Evolutionary conservation across 1,284 basidiomycete genomes (phyloP), one percentile per base, ranked within the genome.

Genomic region (Trichosporon faecale): DNA sequence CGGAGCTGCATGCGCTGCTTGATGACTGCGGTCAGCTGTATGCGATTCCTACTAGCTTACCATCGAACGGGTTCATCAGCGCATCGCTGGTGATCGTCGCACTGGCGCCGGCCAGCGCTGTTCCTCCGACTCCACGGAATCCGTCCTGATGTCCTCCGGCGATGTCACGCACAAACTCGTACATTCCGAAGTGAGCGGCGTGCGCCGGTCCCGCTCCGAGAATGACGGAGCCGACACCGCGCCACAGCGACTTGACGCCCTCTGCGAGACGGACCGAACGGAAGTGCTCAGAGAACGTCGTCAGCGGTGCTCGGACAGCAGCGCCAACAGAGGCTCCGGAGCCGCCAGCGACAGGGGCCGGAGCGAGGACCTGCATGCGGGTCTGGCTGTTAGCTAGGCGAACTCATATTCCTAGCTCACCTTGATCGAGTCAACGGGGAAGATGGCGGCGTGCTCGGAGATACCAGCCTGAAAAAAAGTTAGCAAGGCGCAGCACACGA

Each of bases 1-100:
- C 94, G 93, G 70, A 99, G 88, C 85, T 99, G 96, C 97, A 99
- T 98, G 66, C 96, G 90, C 86, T 99, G 96, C 85, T 99, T 99
- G 86, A 99, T 94, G 75, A 99, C 96, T 96, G 81, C 67, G 63
- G 64, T 66, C 12, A 71, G 64, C 35, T 27, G 25, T 1, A 3
- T 25, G 12, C 25, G 40, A 12, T 61, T 83, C 1, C 3, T 27
- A 4, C 23, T 12, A 31, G 57, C 89, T 81, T 82, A 96, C 95
- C 95, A 85, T 99, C 97, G 81, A 99, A 99, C 3, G 97, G 97
- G 84, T 99, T 99, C 97, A 99, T 99, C 71, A 99, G 86, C 8
- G 96, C 96, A 85, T 99, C 97, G 70, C 92, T 92, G 2, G 94
- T 92, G 76, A 97, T 92, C 23, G 96, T 98, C 0, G 97, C 97